Conservation (phyloP, 306 rosid species). For the Elaeagnus macrophylla region DNA sequence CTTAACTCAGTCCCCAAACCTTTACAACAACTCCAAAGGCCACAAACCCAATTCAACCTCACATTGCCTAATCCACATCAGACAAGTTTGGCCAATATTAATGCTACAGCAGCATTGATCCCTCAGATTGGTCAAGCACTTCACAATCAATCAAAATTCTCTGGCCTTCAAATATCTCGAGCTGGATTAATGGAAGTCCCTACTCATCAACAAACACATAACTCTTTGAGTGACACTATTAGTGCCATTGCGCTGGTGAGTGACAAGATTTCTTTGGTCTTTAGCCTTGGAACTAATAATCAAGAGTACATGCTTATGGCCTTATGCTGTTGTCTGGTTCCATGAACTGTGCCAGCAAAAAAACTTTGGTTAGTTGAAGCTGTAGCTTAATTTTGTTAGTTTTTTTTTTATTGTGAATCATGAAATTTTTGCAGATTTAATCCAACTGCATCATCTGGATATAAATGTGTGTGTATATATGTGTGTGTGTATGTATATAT, state of each 20-base stretch:
- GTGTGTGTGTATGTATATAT: no score
- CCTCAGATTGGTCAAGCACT: constrained; percentile 55
- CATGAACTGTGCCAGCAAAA: no score
- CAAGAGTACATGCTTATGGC: no score
- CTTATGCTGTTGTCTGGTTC: no score
- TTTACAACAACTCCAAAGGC: constrained; percentile 36
- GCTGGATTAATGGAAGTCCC: constrained; percentile 11
- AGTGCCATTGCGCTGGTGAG: constrained; percentile 62
- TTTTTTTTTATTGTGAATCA: no score
- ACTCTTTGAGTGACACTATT: constrained; percentile 32
- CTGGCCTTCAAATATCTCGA: constrained; percentile 60
- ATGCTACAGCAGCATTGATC: constrained; percentile 25
- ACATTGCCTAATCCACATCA: constrained; percentile 34
- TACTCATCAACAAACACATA: constrained; percentile 18
- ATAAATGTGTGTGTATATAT: no score
- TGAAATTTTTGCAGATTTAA: no score
- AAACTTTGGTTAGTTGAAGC: no score
- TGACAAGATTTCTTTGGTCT: no score
- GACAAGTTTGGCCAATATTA: constrained; percentile 9
- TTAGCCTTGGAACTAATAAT: no score
- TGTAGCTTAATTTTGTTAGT: no score
- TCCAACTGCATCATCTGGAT: no score
- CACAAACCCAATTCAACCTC: constrained; percentile 31
- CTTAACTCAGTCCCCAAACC: constrained; percentile 58
- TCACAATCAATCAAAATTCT: constrained; percentile 50